phyloP scores from a whole-genome alignment of 2,329 filamentous ascomycete species.

The Lanzia echinophila region DNA sequence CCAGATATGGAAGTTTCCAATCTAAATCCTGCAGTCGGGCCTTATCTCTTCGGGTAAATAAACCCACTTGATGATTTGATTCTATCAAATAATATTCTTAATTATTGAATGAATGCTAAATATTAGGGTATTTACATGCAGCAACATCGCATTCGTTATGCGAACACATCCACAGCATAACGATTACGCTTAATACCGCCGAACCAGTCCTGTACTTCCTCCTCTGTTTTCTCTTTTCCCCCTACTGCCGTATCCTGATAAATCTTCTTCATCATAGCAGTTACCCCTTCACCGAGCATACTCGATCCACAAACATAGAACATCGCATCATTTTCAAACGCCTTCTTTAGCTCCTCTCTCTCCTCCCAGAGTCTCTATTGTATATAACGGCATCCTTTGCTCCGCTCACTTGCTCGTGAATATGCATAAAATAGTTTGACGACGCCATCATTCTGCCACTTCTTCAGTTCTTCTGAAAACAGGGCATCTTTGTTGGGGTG shows the following conservation, averaged over 20 bases:
- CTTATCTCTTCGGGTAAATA: too few relatives aligned
- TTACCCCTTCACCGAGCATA: slow-evolving; percentile 6
- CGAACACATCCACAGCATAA: slow-evolving; percentile 14
- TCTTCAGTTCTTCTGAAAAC: slow-evolving; percentile 35
- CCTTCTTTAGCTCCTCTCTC: slow-evolving; percentile 1
- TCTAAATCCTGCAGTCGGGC: too few relatives aligned
- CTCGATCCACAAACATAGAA: slow-evolving; percentile 13
- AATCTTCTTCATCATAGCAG: slow-evolving; percentile 9
- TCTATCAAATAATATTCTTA: too few relatives aligned
- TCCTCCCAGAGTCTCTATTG: slow-evolving; percentile 15
- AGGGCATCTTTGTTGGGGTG: slow-evolving; percentile 36
- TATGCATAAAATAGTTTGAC: slow-evolving; percentile 10
- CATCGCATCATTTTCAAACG: slow-evolving; percentile 12
- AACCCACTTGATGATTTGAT: too few relatives aligned
- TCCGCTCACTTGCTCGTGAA: neutral
- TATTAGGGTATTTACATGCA: neutral
- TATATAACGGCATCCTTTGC: slow-evolving; percentile 8
- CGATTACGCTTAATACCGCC: slow-evolving; percentile 7
- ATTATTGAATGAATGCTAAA: too few relatives aligned
- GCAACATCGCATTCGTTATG: neutral
- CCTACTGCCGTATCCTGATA: neutral
- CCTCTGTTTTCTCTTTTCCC: slow-evolving; percentile 7
- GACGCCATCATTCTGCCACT: slow-evolving; percentile 16
- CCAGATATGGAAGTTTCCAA: too few relatives aligned
- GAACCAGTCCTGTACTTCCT: slow-evolving; percentile 13